These are phyloP conservation scores for Urochloa ruziziensis DNA, from an alignment of 176 grass and related monocot species.

Conservation along the genomic window DNA sequence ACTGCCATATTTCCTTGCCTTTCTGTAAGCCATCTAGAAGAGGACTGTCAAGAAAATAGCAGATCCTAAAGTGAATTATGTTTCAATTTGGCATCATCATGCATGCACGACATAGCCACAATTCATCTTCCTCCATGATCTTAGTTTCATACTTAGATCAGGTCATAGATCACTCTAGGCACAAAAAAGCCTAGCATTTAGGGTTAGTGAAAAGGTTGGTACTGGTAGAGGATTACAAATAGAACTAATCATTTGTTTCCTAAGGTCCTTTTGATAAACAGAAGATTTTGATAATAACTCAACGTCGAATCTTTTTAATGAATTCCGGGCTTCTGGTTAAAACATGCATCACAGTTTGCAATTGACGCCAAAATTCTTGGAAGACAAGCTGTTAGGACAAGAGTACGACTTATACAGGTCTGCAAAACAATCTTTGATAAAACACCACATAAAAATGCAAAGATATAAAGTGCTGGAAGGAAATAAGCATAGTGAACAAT, in stretches of 20 bases:
- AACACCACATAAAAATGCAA: neutral
- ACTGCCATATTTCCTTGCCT: conserved; percentile 34
- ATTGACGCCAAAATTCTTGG: neutral
- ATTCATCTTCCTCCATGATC: neutral
- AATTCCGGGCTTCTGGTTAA: neutral
- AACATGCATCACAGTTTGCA: neutral
- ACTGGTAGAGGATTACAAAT: neutral
- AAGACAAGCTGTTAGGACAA: neutral
- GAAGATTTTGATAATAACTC: neutral
- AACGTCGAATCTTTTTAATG: neutral
- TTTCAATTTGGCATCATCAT: neutral
- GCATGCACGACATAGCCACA: neutral
- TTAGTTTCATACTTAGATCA: neutral
- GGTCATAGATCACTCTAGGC: too few relatives aligned
- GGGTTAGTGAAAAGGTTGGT: neutral
- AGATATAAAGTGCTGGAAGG: neutral
- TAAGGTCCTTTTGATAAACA: neutral
- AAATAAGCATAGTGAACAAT: neutral
- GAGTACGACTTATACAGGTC: neutral
- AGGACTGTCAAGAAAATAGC: neutral
- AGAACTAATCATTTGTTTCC: neutral
- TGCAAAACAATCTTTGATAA: neutral
- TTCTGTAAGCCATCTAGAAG: conserved; percentile 13
- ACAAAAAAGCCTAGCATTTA: neutral
- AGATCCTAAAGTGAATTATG: neutral